A percentile compares a stretch with the other conserved stretches of the same genome.
phyloP scores from a whole-genome alignment of 2,329 filamentous ascomycete species.

The Didymella pinodella region DNA sequence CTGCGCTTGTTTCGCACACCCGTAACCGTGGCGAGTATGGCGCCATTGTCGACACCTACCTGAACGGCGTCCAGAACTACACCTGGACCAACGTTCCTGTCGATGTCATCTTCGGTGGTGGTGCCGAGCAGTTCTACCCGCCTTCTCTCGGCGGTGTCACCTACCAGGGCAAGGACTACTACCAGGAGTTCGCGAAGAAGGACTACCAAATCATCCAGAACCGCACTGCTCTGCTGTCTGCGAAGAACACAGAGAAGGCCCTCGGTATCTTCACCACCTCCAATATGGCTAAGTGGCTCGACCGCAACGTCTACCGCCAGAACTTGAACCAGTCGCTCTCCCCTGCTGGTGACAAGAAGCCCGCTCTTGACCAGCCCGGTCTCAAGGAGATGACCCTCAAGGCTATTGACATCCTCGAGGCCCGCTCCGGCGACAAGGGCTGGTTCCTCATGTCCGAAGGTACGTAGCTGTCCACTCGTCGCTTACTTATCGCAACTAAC shows the following conservation, averaged over 20 bases:
- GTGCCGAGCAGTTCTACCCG: conserved; percentile 78
- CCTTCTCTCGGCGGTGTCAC: conserved; percentile 64
- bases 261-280: conserved; percentile 80
- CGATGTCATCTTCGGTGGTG: conserved; percentile 83
- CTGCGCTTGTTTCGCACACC: conserved; percentile 68
- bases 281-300: conserved; percentile 84
- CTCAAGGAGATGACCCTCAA: conserved; percentile 91
- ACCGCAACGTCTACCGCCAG: conserved; percentile 78
- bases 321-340: conserved; percentile 75
- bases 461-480: not conserved
- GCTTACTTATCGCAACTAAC: not conserved
- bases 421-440: conserved; percentile 70
- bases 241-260: conserved; percentile 67
- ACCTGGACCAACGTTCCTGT: conserved; percentile 77
- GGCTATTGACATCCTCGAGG: conserved; percentile 79
- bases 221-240: conserved; percentile 71
- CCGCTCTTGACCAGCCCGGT: conserved; percentile 78
- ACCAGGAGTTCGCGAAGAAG: conserved; percentile 72
- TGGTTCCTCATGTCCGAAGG: conserved; percentile 89
- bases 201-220: conserved; percentile 77
- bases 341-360: conserved; percentile 68
- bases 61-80: conserved; percentile 80
- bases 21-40: conserved; percentile 73
- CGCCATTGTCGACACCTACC: conserved; percentile 75
- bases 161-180: conserved; percentile 76